Evolutionary conservation across 2,329 filamentous ascomycete genomes (phyloP).

Genomic region (Didymosphaeria variabile): DNA sequence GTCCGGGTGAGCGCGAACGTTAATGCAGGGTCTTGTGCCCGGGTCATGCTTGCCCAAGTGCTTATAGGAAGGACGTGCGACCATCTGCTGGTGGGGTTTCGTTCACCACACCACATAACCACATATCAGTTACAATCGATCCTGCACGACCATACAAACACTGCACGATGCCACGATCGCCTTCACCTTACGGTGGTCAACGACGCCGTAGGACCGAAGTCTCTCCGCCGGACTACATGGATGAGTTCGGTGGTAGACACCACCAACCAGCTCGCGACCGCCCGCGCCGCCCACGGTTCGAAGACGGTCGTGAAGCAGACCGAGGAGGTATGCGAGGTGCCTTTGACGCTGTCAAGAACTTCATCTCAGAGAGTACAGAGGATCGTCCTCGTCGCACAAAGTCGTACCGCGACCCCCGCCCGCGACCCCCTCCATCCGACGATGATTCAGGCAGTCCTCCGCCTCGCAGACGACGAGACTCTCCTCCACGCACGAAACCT

Average conservation of each 20-base stretch:
- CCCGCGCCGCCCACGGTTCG: neutral
- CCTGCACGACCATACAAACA: neutral
- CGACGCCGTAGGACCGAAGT: slow-evolving; percentile 1
- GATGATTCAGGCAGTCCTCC: neutral
- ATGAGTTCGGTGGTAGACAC: slow-evolving; percentile 11
- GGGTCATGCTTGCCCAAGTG: slow-evolving; percentile 8
- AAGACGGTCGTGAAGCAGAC: neutral
- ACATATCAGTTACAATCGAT: neutral
- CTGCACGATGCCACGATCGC: slow-evolving; percentile 11
- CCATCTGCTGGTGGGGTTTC: neutral
- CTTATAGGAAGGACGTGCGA: slow-evolving; percentile 7
- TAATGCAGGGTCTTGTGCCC: slow-evolving; percentile 11
- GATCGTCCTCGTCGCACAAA: slow-evolving; percentile 5
- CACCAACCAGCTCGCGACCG: slow-evolving; percentile 4
- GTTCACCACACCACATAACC: neutral
- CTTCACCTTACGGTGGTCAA: slow-evolving; percentile 6
- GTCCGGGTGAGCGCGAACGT: neutral
- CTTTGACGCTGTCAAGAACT: slow-evolving; percentile 5
- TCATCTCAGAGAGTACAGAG: slow-evolving; percentile 2
- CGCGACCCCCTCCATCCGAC: slow-evolving; percentile 4
- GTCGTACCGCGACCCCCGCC: slow-evolving; percentile 9
- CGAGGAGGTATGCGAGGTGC: slow-evolving; percentile 4
- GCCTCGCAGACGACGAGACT: slow-evolving; percentile 6
- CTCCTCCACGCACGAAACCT: neutral
- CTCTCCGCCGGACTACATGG: slow-evolving; percentile 13